Base-by-base conservation (phyloP, 495 filamentous ascomycete species). In the Hypoxylon lenormandii region DNA sequence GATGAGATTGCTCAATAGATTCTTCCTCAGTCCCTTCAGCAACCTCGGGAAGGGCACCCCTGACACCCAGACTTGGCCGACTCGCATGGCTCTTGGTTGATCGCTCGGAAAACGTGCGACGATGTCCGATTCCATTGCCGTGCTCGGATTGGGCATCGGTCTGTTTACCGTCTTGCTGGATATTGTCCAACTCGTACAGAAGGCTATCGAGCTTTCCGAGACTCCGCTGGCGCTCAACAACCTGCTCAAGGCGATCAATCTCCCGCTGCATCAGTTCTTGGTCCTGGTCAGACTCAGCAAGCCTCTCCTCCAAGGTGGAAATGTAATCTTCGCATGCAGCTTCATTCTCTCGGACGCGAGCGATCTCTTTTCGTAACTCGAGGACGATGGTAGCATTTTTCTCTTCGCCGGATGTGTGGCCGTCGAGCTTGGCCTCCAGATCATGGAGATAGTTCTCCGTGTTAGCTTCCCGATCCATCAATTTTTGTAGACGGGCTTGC, bases 221-320 rank as follows among this genome's bases (percentile, higher is more conserved):
- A 74, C 93, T 97, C 40, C 96, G 86, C 74, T 99, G 95, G 48
- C 96, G 92, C 73, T 98, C 94, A 50, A 99, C 86, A 19, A 98
- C 93, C 79, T 97, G 92, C 76, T 97, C 94, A 33, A 99, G 82
- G 37, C 94, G 88, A 76, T 96, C 89, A 70, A 99, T 91, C 75
- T 99, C 95, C 22, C 93, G 90, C 79, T 97, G 92, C 94, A 98
- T 96, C 58, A 96, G 76, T 73, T 98, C 95, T 73, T 92, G 89
- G 72, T 99, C 96, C 74, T 97, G 94, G 71, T 99, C 95, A 4
- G 93, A 87, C 78, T 99, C 95, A 0, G 96, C 96, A 13, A 99
- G 86, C 15, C 95, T 90, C 77, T 98, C 95, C 78, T 99, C 95
- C 33, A 99, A 82, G 1, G 94, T 98, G 3, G 95, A 94, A 48